phyloP scores from a whole-genome alignment of 1,284 basidiomycete genomes.

The Exsudoporus floridanus region DNA sequence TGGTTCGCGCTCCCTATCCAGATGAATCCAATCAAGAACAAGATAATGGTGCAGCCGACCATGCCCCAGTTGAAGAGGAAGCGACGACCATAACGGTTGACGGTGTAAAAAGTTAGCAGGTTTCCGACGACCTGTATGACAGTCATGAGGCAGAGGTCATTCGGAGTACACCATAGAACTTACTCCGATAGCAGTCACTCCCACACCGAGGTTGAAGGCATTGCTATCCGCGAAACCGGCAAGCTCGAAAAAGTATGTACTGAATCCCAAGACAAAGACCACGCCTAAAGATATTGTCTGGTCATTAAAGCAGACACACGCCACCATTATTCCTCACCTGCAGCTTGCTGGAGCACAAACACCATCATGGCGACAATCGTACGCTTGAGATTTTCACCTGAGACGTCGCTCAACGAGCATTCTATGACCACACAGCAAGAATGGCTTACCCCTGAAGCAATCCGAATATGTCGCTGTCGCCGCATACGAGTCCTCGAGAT shows the following conservation, averaged over 20 bases:
- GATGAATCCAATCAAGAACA: constrained; percentile 31
- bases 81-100: constrained; percentile 30
- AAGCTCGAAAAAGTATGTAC: constrained; percentile 36
- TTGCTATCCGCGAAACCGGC: constrained; percentile 26
- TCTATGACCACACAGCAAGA: not conserved
- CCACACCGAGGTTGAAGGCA: constrained; percentile 31
- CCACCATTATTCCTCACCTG: constrained; percentile 15
- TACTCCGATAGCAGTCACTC: constrained; percentile 30
- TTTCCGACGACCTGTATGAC: constrained; percentile 26
- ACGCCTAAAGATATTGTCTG: constrained; percentile 22
- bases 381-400: constrained; percentile 29
- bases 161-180: not conserved
- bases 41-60: constrained; percentile 23
- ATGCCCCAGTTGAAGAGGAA: constrained; percentile 33
- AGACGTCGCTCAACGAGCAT: not conserved
- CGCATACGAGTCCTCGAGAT: constrained; percentile 32
- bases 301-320: not conserved
- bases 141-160: not conserved
- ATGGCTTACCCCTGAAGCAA: constrained; percentile 28
- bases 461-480: constrained; percentile 23
- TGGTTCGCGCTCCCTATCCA: constrained; percentile 21
- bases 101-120: constrained; percentile 26
- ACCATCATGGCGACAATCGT: constrained; percentile 35
- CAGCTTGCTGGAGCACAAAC: constrained; percentile 31
- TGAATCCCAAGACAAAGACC: constrained; percentile 30